These are phyloP conservation scores for Zostera marina DNA, from an alignment of 116 monocot species.

Conservation along the genomic window DNA sequence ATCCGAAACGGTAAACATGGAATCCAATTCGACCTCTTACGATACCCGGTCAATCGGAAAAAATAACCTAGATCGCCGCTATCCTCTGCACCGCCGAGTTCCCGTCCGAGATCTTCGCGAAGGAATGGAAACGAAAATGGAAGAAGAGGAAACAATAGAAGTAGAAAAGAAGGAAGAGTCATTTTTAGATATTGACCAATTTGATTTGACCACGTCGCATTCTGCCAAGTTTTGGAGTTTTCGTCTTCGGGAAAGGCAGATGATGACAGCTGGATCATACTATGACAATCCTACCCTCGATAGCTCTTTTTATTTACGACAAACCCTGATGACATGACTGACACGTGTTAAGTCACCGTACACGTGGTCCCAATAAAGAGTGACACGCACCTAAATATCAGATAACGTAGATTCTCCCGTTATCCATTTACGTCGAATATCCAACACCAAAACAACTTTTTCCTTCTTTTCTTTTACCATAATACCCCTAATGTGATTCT, in stretches of 20 bases:
- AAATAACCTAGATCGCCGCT: neutral
- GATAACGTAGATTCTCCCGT: too few relatives aligned
- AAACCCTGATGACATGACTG: too few relatives aligned
- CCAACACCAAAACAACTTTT: too few relatives aligned
- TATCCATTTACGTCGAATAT: too few relatives aligned
- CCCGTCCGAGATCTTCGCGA: neutral
- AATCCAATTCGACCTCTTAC: neutral
- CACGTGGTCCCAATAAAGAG: too few relatives aligned
- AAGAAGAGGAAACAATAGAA: neutral
- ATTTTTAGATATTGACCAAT: neutral
- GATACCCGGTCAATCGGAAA: neutral
- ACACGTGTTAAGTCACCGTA: too few relatives aligned
- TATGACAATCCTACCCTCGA: too few relatives aligned
- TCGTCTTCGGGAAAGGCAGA: neutral
- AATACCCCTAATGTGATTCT: too few relatives aligned
- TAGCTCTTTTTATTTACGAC: too few relatives aligned
- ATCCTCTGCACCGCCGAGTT: neutral
- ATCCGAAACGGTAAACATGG: slow-evolving; percentile 35
- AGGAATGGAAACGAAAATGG: neutral
- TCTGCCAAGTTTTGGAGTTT: neutral
- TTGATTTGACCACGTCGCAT: neutral
- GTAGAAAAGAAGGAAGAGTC: too few relatives aligned
- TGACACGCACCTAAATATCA: too few relatives aligned
- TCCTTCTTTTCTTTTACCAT: too few relatives aligned
- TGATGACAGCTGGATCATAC: neutral